These are phyloP conservation scores for Scleromitrula shiraiana DNA, from an alignment of 2,329 filamentous ascomycete species.

Conservation along the genomic window DNA sequence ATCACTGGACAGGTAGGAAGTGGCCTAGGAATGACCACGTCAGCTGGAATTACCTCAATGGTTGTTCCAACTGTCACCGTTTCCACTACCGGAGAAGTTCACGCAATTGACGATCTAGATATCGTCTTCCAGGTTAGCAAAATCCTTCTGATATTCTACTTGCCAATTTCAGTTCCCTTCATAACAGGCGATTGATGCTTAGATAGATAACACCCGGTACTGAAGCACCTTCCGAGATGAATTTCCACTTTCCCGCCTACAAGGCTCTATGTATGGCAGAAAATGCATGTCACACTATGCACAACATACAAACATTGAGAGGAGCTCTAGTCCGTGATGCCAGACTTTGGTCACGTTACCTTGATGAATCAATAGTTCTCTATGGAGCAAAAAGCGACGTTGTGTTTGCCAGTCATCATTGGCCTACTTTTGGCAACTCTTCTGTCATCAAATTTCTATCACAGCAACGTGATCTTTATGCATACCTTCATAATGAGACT, in stretches of 20 bases:
- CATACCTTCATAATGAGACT: constrained; percentile 35
- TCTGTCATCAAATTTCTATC: constrained; percentile 19
- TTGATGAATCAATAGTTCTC: constrained; percentile 32
- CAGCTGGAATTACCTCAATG: constrained; percentile 27
- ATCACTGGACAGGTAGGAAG: constrained; percentile 32
- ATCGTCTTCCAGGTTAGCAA: constrained; percentile 37
- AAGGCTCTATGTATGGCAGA: constrained; percentile 34
- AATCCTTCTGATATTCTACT: too few species aligned
- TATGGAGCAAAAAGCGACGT: constrained; percentile 30
- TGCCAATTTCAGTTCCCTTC: too few species aligned
- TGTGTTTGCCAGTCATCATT: constrained; percentile 34
- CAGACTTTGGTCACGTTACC: constrained; percentile 33
- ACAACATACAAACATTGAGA: constrained; percentile 36
- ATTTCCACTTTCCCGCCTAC: constrained; percentile 34
- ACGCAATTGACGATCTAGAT: constrained; percentile 28
- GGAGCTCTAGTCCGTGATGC: constrained; percentile 36
- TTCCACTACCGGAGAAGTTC: constrained; percentile 24
- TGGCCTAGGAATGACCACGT: constrained; percentile 31
- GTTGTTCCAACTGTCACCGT: constrained; percentile 30
- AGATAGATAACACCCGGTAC: constrained; percentile 34
- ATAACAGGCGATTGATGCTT: too few species aligned
- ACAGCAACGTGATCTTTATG: constrained; percentile 35
- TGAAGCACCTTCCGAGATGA: constrained; percentile 37
- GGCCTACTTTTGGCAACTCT: constrained; percentile 32
- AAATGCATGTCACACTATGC: constrained; percentile 33